Evolutionary conservation across 805 yeast species (phyloP), one percentile per base, ranked within the genome.

Genomic region (Teunomyces cretensis): DNA sequence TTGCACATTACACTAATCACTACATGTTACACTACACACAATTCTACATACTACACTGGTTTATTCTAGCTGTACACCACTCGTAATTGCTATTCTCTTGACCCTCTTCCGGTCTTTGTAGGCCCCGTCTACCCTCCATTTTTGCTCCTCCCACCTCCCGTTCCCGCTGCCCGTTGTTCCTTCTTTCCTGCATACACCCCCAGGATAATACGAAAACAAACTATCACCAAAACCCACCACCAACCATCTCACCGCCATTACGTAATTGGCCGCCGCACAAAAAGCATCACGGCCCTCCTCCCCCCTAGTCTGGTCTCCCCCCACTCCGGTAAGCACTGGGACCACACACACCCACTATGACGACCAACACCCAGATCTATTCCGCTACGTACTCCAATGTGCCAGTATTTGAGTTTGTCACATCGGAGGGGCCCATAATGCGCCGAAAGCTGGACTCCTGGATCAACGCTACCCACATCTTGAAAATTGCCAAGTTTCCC

Each of bases 341-440:
- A 26, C 28, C 12, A n/a, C 33, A 30, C 33, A 30, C 16, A 13
- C 9, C 33, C 33, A 31, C 33, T 6, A 35, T 35, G 38, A 9
- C 38, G 8, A 16, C 38, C 6, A 47, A 42, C 43, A 51, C 55
- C 28, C 65, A 61, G 47, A 57, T 86, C 28, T 86, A 84, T 61
- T 83, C 89, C 2, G 86, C 86, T 33, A 83, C 87, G 17, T 85
- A 87, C 69, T 77, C 91, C 32, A 80, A 89, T 54, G 86, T 88
- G 43, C 87, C 94, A 9, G 77, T 72, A 51, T 72, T 72, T 53
- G 90, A 85, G 62, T 76, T 83, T 59, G 83, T 82, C 39, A 78
- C 87, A 33, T 72, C 79, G 28, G 88, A 83, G 42, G 84, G 85
- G 30, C 87, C 85, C 14, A 81, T 84, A 27, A 83, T 84, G 88